phyloP scores from a whole-genome alignment of 202 grass and related monocot genomes.

The Eragrostis tef region DNA sequence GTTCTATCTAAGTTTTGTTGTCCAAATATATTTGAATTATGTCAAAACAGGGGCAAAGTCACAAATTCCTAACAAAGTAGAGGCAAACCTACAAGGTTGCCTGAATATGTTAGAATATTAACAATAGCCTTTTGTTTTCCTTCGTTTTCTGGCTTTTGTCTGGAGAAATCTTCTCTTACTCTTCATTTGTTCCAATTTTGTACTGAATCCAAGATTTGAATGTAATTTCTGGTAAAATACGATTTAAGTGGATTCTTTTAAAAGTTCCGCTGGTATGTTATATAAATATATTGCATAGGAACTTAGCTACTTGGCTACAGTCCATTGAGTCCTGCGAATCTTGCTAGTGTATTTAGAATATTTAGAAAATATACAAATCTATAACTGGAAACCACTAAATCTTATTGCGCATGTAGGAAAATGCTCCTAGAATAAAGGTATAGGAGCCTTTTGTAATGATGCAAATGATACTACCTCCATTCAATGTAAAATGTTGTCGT shows the following conservation, averaged over 20 bases:
- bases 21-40: too few relatives aligned
- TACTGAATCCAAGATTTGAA: background rate
- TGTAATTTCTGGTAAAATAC: too few relatives aligned
- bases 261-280: too few relatives aligned
- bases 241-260: too few relatives aligned
- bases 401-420: constrained; percentile 59
- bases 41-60: too few relatives aligned
- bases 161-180: background rate
- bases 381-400: constrained; percentile 35
- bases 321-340: background rate
- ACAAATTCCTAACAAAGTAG: too few relatives aligned
- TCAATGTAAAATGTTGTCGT: too few relatives aligned
- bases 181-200: constrained; percentile 16
- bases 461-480: constrained; percentile 87
- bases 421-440: constrained; percentile 86
- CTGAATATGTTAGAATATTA: constrained; percentile 13
- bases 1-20: too few relatives aligned
- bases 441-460: constrained; percentile 96
- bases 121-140: constrained; percentile 7
- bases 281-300: constrained; percentile 6
- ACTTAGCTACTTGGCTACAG: background rate
- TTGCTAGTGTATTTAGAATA: constrained; percentile 2
- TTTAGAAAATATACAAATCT: background rate
- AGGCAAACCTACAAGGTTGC: background rate
- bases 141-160: background rate